Conservation (phyloP, 2,329 filamentous ascomycete species). For the Fusarium sp. region DNA sequence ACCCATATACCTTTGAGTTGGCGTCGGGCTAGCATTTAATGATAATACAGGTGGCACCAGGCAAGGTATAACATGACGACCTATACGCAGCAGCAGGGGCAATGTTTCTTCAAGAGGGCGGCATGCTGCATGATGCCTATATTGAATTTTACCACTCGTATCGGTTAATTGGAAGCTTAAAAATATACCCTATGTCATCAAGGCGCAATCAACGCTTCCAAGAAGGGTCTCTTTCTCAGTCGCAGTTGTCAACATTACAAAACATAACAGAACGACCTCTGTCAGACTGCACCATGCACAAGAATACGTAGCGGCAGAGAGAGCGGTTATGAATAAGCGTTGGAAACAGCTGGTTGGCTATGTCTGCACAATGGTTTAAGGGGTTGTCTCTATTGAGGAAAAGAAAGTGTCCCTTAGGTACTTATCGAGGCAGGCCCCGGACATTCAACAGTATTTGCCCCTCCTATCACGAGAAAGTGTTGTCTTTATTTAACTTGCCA, state of each 20-base stretch:
- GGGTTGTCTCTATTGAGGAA: neutral
- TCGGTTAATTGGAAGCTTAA: neutral
- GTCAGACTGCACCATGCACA: neutral
- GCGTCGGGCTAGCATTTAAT: neutral
- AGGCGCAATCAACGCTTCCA: neutral
- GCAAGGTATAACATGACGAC: neutral
- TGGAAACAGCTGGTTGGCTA: neutral
- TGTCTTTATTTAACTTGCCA: neutral
- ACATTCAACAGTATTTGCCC: neutral
- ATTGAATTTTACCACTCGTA: neutral
- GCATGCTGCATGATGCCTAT: neutral
- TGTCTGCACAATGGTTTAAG: neutral
- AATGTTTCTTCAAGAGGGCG: neutral
- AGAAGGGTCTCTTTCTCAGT: neutral
- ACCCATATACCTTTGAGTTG: neutral
- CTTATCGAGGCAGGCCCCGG: neutral
- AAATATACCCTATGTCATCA: neutral
- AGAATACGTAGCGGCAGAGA: neutral
- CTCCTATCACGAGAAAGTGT: neutral
- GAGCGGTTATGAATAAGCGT: neutral
- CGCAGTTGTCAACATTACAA: neutral
- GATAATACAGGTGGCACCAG: neutral
- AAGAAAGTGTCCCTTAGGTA: neutral
- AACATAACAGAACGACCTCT: neutral
- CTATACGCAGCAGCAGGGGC: neutral